Percentiles rank a stretch among this genome's conserved stretches.
These are phyloP conservation scores for Acanthochlamys bracteata DNA, from an alignment of 106 monocot genomes.

Conservation along the genomic window DNA sequence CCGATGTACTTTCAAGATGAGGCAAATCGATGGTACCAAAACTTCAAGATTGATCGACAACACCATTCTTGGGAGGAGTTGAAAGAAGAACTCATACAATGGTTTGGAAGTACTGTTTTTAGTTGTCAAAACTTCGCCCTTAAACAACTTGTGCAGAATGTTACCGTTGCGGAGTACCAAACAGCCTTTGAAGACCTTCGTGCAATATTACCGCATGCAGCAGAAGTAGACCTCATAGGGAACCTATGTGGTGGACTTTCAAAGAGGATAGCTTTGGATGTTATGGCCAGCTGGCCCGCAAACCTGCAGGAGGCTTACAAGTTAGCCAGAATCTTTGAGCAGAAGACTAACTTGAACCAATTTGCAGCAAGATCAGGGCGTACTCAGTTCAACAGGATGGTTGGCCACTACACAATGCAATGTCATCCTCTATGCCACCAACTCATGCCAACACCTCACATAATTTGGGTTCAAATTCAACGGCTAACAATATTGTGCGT, in stretches of 20 bases:
- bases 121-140: neutral
- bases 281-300: too few relatives aligned
- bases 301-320: too few relatives aligned
- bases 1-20: neutral
- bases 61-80: neutral
- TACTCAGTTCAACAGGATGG: too few relatives aligned
- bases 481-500: neutral
- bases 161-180: neutral
- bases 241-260: too few relatives aligned
- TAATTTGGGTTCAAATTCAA: too few relatives aligned
- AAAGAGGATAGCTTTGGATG: too few relatives aligned
- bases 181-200: neutral
- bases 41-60: neutral
- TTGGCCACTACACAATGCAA: too few relatives aligned
- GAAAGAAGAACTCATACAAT: neutral
- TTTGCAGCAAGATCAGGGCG: too few relatives aligned
- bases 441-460: neutral
- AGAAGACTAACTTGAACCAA: too few relatives aligned
- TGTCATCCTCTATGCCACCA: too few relatives aligned
- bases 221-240: too few relatives aligned
- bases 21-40: neutral
- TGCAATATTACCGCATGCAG: neutral
- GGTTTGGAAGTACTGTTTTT: neutral
- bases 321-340: too few relatives aligned
- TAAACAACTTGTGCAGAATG: neutral